These are phyloP conservation scores for Ilex asprella DNA, from an alignment of 257 asterid species.

Conservation along the genomic window DNA sequence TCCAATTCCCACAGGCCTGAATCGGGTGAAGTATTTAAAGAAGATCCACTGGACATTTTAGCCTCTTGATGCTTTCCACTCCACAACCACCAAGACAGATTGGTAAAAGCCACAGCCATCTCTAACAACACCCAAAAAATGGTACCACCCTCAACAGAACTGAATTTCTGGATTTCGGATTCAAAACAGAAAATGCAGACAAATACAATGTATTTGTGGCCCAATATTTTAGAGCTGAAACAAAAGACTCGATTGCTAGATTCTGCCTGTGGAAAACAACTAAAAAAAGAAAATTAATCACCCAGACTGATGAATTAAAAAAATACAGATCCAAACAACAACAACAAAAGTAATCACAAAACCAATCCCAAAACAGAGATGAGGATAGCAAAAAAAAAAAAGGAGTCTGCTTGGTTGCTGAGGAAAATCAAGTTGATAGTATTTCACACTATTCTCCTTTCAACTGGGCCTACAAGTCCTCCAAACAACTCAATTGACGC, in stretches of 20 bases:
- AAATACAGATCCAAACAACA: too few species aligned
- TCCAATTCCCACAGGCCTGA: conserved; percentile 33
- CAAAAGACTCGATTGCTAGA: neutral
- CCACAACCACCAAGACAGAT: conserved; percentile 35
- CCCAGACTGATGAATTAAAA: too few species aligned
- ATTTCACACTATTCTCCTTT: too few species aligned
- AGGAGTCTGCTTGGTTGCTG: too few species aligned
- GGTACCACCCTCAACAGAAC: conserved; percentile 6
- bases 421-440: too few species aligned
- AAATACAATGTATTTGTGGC: neutral
- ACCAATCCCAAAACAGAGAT: too few species aligned
- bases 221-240: conserved; percentile 1
- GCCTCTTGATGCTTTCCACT: conserved; percentile 36
- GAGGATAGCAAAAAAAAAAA: too few species aligned
- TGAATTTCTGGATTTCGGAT: conserved; percentile 1
- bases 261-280: too few species aligned
- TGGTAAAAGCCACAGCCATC: conserved; percentile 32
- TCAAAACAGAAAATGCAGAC: conserved; percentile 2
- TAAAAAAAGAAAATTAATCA: too few species aligned
- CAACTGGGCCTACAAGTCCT: too few species aligned
- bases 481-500: too few species aligned
- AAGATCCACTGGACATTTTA: conserved; percentile 16
- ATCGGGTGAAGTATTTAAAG: conserved; percentile 28
- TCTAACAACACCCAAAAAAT: conserved; percentile 8
- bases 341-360: too few species aligned